These are phyloP conservation scores for Candida koratica DNA, from an alignment of 805 yeast species.

Conservation along the genomic window DNA sequence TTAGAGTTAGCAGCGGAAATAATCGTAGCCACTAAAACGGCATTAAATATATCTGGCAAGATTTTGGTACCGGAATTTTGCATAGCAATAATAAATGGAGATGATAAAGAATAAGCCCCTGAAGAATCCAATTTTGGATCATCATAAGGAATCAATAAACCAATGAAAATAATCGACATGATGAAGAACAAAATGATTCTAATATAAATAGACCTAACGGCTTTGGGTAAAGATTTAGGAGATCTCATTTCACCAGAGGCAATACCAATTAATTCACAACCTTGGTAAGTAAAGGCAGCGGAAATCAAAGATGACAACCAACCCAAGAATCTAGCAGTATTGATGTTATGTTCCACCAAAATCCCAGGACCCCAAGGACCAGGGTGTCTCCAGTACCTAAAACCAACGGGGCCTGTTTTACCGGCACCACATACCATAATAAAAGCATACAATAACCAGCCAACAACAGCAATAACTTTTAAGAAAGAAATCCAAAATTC, in stretches of 20 bases:
- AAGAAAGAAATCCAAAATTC: constrained; percentile 72
- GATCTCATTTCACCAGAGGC: constrained; percentile 71
- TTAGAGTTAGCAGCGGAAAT: constrained; percentile 80
- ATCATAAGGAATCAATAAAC: constrained; percentile 64
- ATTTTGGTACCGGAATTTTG: constrained; percentile 62
- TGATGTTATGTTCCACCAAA: constrained; percentile 36
- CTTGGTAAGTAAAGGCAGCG: constrained; percentile 80
- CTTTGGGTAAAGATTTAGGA: constrained; percentile 69
- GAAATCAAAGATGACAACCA: constrained; percentile 66
- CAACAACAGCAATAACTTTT: constrained; percentile 65
- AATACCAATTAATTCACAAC: constrained; percentile 72
- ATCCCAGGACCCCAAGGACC: constrained; percentile 73
- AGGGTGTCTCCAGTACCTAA: constrained; percentile 77
- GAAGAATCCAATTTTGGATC: constrained; percentile 47
- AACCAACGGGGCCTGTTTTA: constrained; percentile 64
- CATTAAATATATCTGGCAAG: constrained; percentile 68
- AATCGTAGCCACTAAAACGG: constrained; percentile 60
- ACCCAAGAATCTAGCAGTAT: constrained; percentile 61
- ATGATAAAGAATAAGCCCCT: constrained; percentile 40
- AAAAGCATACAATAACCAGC: constrained; percentile 64
- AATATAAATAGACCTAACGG: constrained; percentile 63
- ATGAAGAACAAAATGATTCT: constrained; percentile 67
- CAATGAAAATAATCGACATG: constrained; percentile 61
- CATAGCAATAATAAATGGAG: constrained; percentile 74
- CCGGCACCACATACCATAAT: constrained; percentile 78